A percentile compares a stretch with the other conserved stretches of the same genome.
Evolutionary conservation across 805 yeast species (phyloP).

Genomic region (Yarrowia bubula): DNA sequence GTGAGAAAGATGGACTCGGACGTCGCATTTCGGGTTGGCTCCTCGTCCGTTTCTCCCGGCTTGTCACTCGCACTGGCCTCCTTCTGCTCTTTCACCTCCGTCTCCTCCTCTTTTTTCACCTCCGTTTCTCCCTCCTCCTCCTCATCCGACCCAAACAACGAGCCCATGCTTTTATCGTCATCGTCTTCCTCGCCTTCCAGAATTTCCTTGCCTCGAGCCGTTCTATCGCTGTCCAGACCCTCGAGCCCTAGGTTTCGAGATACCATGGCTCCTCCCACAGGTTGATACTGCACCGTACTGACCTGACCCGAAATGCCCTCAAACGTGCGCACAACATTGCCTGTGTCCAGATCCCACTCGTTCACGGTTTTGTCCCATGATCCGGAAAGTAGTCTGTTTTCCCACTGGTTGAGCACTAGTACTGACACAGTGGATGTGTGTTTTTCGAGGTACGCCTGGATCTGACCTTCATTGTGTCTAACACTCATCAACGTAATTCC

Average conservation of each 20-base stretch:
- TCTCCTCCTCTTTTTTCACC: neutral
- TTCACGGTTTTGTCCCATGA: constrained; percentile 83
- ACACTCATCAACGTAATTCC: constrained; percentile 84
- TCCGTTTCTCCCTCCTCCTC: constrained; percentile 38
- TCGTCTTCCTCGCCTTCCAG: constrained; percentile 30
- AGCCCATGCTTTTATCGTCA: constrained; percentile 45
- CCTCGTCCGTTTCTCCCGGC: constrained; percentile 20
- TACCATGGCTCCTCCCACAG: constrained; percentile 36
- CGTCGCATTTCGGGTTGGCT: neutral
- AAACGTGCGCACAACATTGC: constrained; percentile 51
- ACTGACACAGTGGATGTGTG: constrained; percentile 78
- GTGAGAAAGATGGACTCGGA: constrained; percentile 57
- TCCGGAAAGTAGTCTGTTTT: constrained; percentile 70
- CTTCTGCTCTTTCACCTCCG: neutral
- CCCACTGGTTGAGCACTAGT: constrained; percentile 58
- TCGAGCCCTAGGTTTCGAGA: constrained; percentile 32
- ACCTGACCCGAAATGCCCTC: constrained; percentile 71
- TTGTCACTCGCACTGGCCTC: constrained; percentile 28
- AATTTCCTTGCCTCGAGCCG: constrained; percentile 19
- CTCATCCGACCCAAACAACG: constrained; percentile 59
- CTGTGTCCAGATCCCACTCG: constrained; percentile 85
- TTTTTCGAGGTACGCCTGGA: constrained; percentile 69
- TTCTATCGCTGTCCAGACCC: constrained; percentile 31
- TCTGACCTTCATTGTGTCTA: constrained; percentile 76
- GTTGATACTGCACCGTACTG: constrained; percentile 63